These are phyloP conservation scores for Voacanga thouarsii DNA, from an alignment of 257 asterid genomes.

Conservation along the genomic window DNA sequence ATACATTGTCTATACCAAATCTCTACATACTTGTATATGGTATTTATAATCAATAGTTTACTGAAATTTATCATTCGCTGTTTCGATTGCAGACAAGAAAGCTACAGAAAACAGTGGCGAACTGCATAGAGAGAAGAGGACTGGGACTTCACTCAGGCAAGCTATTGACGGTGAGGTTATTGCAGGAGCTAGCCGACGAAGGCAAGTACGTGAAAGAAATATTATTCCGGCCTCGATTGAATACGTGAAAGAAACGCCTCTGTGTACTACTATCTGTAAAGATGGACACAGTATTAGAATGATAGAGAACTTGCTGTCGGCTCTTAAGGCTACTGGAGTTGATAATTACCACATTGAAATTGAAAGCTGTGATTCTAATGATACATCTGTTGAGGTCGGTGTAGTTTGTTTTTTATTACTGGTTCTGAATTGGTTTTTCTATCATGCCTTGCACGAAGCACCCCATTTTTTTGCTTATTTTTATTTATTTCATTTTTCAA, in stretches of 20 bases:
- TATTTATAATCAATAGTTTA: background rate
- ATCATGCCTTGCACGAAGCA: background rate
- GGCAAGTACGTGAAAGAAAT: conserved; percentile 75
- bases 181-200: conserved; percentile 57
- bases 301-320: conserved; percentile 90
- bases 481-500: background rate
- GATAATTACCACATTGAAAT: conserved; percentile 82
- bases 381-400: conserved; percentile 62
- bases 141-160: conserved; percentile 84
- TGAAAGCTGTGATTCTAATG: conserved; percentile 35
- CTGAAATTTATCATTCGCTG: background rate
- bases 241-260: conserved; percentile 50
- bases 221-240: conserved; percentile 63
- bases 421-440: background rate
- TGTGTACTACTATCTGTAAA: conserved; percentile 68
- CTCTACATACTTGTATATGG: background rate
- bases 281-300: conserved; percentile 66
- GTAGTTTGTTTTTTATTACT: background rate
- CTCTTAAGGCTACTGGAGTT: conserved; percentile 80
- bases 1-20: background rate
- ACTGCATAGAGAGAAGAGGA: conserved; percentile 61
- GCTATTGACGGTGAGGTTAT: conserved; percentile 51
- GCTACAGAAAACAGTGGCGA: conserved; percentile 71
- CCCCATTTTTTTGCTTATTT: background rate
- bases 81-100: conserved; percentile 62